phyloP scores from a whole-genome alignment of 805 yeast genomes.

The Cyberlindnera lachancei region DNA sequence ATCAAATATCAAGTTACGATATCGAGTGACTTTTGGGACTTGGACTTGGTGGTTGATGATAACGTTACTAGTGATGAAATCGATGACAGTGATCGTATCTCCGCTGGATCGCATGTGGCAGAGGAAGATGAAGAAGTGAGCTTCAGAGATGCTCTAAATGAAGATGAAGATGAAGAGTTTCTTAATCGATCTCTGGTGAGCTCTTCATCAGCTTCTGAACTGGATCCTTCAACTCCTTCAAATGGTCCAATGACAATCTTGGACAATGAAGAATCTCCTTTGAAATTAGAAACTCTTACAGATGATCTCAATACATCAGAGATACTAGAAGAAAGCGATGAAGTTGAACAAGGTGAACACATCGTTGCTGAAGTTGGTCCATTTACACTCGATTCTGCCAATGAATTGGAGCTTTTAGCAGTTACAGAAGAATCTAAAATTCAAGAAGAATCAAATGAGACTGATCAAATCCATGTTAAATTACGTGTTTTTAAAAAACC shows the following conservation, averaged over 20 bases:
- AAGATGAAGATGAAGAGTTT: neutral
- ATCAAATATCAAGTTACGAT: neutral
- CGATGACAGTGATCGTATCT: neutral
- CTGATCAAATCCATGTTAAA: slow-evolving; percentile 1
- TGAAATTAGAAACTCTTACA: slow-evolving; percentile 10
- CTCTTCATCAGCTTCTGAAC: too few species aligned
- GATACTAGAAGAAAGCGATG: too few species aligned
- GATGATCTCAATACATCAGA: slow-evolving; percentile 11
- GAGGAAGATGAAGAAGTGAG: too few species aligned
- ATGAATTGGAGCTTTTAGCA: slow-evolving; percentile 7
- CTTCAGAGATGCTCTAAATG: too few species aligned
- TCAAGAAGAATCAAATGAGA: neutral
- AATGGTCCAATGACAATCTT: too few species aligned
- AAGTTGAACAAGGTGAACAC: too few species aligned
- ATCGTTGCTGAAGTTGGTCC: too few species aligned
- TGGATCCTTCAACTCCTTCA: neutral
- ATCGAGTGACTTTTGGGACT: neutral
- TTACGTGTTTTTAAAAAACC: slow-evolving; percentile 1
- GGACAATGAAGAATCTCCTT: neutral
- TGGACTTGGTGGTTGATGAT: neutral
- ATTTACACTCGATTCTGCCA: slow-evolving; percentile 12
- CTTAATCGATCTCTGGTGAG: too few species aligned
- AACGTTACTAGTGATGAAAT: neutral
- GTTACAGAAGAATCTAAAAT: neutral
- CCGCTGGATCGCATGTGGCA: neutral